Base-by-base conservation (phyloP, 2,329 filamentous ascomycete species). In the Fusarium sp. region DNA sequence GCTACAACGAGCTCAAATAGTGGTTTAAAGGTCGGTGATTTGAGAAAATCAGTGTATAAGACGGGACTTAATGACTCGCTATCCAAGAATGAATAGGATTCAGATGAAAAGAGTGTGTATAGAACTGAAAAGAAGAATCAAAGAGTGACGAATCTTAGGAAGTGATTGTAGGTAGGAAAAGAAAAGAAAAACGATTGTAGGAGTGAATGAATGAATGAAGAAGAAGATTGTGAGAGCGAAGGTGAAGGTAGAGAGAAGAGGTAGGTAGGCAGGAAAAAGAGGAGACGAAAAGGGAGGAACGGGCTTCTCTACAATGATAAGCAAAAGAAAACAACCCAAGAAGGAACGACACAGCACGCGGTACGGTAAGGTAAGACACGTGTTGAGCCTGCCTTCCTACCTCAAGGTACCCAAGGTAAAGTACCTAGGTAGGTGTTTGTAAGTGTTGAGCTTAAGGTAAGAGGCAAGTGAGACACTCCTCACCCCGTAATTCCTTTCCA, bases 61-160 rank as follows among this genome's bases (percentile, higher is more conserved):
- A 57, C 51, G 58, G 39, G 70, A 16, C 37, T 60, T 42, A 51
- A 61, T 45, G 49, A 49, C 62, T 58, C 70, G 57, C 37, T 67
- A 39, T 58, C 31, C 45, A 73, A 67, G 58, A 72, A 62, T 27
- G 66, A 73, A 72, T 18, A 59, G 23, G 54, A 39, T 58, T 52
- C 45, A 35, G 37, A 55, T 41, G 46, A 70, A 76, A 72, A 62
- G 70, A 75, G 55, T 57, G 66, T 63, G 42, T 59, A 25, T 35
- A 42, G 54, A 58, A 68, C 44, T 33, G 39, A 59, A 58, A 58
- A 69, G 41, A 54, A 60, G 61, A 23, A 65, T 58, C 38, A 63
- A 71, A 62, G 56, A 54, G 63, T 33, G 58, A 55, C 23, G 58
- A 64, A 29, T 63, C 29, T 54, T 74, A 73, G 70, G 62, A 58